Evolutionary conservation across 129 eudicot species (phyloP), one percentile per base, ranked within the genome.

Genomic region (Flaveria linearis): DNA sequence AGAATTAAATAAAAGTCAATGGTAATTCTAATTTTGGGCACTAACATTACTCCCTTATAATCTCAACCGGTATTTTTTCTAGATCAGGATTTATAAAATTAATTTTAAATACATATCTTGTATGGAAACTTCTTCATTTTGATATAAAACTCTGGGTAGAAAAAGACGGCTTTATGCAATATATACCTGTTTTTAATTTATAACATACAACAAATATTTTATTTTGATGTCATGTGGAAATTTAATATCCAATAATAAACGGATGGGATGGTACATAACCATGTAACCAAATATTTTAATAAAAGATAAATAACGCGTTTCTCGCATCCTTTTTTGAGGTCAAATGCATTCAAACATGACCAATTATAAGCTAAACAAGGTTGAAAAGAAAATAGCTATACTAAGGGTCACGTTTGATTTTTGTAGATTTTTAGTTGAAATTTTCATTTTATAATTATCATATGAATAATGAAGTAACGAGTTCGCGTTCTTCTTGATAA

Each of bases 261-360:
- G 25, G 63, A 56, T 56, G 28, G 26, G 63, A 18, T 18, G 13
- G 2, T 23, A 10, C 16, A 25, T 58, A 23, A 22, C 41, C 41
- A 58, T 58, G 65, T 58, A 1, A 20, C 7, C 5, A 60, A 9
- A 60, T 22, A 60, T 22, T 60, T 25, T 12, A 60, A 23, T 60
- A 60, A 60, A 11, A 3, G 39, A 60, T 28, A 28, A 62, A 26
- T 62, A 28, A 28, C 68, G 68, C 68, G 68, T 62, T 26, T 62
- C 4, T 30, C 7, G 45, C 43, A 62, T 62, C 45, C 10, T 62
- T 25, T 60, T 62, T 62, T 25, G 7, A 62, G 17, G 68, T 62
- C 45, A 62, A 26, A 61, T 26, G 68, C 42, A 61, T 61, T 61
- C 68, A 61, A 62, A 28, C 68, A 62, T 18, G 22, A 1, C 13